These are phyloP conservation scores for Pythium brassicae DNA, from an alignment of 352 stramenopile genomes.

Conservation along the genomic window DNA sequence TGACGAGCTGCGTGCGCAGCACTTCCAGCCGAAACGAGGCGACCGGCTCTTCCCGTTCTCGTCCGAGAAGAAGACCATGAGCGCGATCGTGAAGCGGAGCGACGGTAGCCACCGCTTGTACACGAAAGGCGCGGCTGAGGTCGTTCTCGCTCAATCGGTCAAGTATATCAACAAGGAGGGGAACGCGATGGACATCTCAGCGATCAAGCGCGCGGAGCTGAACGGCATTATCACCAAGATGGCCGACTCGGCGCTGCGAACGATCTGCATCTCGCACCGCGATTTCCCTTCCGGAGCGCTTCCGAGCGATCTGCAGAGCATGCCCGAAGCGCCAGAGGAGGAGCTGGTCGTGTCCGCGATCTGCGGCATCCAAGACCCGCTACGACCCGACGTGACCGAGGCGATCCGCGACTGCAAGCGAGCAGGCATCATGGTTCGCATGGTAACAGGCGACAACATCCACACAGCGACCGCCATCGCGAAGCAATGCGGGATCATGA, in stretches of 20 bases:
- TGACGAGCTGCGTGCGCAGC: constrained; percentile 45
- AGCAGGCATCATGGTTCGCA: constrained; percentile 98
- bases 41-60: constrained; percentile 76
- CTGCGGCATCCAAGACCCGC: constrained; percentile 96
- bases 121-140: constrained; percentile 74
- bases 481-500: constrained; percentile 95
- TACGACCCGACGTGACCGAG: constrained; percentile 91
- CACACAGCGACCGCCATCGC: constrained; percentile 97
- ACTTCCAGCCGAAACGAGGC: constrained; percentile 46
- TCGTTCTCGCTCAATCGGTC: constrained; percentile 53
- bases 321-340: constrained; percentile 60
- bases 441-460: constrained; percentile 99
- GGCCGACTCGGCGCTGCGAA: constrained; percentile 80
- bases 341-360: constrained; percentile 86
- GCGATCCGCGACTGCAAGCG: constrained; percentile 92
- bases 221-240: constrained; percentile 70
- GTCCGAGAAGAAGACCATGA: constrained; percentile 84
- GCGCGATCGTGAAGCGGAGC: constrained; percentile 40
- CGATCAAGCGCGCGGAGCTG: constrained; percentile 62
- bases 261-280: constrained; percentile 83
- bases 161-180: constrained; percentile 68
- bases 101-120: constrained; percentile 44
- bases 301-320: constrained; percentile 50
- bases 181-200: constrained; percentile 41
- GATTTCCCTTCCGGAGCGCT: constrained; percentile 59